These are phyloP conservation scores for Carpinus fangiana DNA, from an alignment of 306 rosid genomes.

Conservation along the genomic window DNA sequence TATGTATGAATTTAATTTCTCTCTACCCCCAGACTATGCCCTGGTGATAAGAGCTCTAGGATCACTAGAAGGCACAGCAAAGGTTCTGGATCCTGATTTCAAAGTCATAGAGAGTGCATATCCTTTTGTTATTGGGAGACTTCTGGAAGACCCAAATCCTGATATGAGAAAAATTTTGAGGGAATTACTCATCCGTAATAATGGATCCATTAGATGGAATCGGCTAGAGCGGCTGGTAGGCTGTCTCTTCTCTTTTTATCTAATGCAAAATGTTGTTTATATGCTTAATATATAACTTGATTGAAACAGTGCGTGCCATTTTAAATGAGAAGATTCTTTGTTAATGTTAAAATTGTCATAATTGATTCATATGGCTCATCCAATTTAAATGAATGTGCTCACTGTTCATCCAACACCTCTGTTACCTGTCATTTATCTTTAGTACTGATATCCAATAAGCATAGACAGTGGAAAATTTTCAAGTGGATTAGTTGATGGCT, in stretches of 20 bases:
- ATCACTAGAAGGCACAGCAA: slow-evolving; percentile 96
- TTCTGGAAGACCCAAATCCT: slow-evolving; percentile 87
- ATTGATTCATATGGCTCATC: not conserved
- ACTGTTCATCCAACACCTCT: not conserved
- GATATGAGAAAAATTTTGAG: slow-evolving; percentile 97
- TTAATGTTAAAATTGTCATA: not conserved
- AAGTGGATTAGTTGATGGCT: not conserved
- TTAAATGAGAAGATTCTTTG: not conserved
- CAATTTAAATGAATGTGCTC: not conserved
- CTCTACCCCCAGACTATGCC: slow-evolving; percentile 97
- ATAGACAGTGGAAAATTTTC: not conserved
- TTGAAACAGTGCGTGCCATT: not conserved
- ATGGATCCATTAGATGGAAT: slow-evolving; percentile 96
- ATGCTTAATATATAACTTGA: not conserved
- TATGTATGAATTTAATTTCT: slow-evolving; percentile 88
- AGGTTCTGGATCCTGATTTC: slow-evolving; percentile 85
- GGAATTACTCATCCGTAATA: slow-evolving; percentile 76
- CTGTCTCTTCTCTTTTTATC: slow-evolving; percentile 18
- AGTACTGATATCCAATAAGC: not conserved
- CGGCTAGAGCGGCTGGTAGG: slow-evolving; percentile 90
- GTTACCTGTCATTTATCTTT: not conserved
- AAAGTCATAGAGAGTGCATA: slow-evolving; percentile 91
- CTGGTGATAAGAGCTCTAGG: slow-evolving; percentile 93
- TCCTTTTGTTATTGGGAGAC: slow-evolving; percentile 92
- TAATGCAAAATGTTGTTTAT: slow-evolving; percentile 14